These are phyloP conservation scores for Sporobolus alterniflorus DNA, from an alignment of 202 grass and related monocot species.

Conservation along the genomic window DNA sequence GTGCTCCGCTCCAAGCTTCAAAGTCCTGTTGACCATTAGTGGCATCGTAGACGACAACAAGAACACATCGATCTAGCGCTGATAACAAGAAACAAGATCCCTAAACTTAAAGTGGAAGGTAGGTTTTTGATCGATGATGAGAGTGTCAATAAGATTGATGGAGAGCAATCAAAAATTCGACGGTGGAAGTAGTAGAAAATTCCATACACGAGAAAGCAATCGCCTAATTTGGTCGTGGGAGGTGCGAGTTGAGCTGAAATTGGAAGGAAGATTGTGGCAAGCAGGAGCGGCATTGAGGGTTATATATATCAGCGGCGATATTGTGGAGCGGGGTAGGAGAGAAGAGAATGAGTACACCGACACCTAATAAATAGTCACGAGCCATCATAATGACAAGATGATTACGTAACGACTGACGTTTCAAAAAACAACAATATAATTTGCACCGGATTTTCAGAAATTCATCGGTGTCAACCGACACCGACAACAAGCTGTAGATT, in stretches of 20 bases:
- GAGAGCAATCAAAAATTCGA: neutral
- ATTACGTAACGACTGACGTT: too few species aligned
- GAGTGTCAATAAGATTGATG: neutral
- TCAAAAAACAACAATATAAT: too few species aligned
- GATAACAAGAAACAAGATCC: neutral
- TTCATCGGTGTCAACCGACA: too few species aligned
- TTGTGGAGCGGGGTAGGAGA: neutral
- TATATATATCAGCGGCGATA: neutral
- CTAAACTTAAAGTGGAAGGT: neutral
- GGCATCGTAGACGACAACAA: neutral
- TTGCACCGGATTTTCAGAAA: too few species aligned
- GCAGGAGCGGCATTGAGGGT: neutral
- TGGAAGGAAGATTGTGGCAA: neutral
- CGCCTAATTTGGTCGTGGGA: rapidly evolving
- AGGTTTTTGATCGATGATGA: neutral
- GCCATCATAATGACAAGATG: neutral
- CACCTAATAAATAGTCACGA: neutral
- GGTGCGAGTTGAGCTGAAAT: neutral
- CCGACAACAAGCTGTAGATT: too few species aligned
- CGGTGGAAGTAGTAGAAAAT: neutral
- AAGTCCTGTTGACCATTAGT: neutral
- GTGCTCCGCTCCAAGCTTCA: neutral
- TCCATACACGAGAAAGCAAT: neutral
- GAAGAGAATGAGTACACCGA: neutral
- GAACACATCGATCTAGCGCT: neutral